phyloP scores from a whole-genome alignment of 352 stramenopile species.

The Phytophthora tubulina region DNA sequence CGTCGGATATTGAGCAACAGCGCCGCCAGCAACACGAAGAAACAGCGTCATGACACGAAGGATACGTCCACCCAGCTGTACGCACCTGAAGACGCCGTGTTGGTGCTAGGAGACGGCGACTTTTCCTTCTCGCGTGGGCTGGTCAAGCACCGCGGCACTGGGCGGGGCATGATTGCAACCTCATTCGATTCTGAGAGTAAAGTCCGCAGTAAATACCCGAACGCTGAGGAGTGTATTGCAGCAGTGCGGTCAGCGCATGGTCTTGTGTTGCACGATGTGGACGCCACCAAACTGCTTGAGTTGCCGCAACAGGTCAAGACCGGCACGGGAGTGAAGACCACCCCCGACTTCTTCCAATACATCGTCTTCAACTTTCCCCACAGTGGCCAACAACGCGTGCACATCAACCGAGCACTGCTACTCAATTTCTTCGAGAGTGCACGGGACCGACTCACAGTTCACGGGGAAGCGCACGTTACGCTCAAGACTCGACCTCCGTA shows the following conservation, averaged over 20 bases:
- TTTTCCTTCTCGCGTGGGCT: constrained; percentile 86
- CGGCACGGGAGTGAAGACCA: constrained; percentile 16
- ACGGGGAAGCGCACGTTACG: constrained; percentile 85
- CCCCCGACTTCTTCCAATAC: constrained; percentile 77
- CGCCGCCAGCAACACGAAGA: constrained; percentile 39
- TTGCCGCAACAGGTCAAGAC: constrained; percentile 50
- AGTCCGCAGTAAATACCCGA: constrained; percentile 82
- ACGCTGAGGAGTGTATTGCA: constrained; percentile 75
- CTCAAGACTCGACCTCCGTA: constrained; percentile 90
- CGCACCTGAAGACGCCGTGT: constrained; percentile 57
- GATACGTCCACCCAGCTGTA: constrained; percentile 51
- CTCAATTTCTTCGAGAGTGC: constrained; percentile 89
- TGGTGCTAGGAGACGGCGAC: constrained; percentile 87
- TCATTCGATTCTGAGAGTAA: constrained; percentile 79
- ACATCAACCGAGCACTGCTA: constrained; percentile 86
- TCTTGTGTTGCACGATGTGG: constrained; percentile 77
- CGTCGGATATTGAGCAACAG: constrained; percentile 6
- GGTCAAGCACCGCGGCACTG: constrained; percentile 67
- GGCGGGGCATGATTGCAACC: constrained; percentile 69
- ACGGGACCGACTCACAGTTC: constrained; percentile 56
- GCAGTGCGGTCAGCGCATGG: constrained; percentile 53
- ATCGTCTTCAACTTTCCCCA: constrained; percentile 93
- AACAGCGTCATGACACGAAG: constrained; percentile 22
- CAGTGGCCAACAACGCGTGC: constrained; percentile 88
- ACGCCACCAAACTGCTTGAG: constrained; percentile 81